These are phyloP conservation scores for Petunia axillaris DNA, from an alignment of 257 asterid species.

Conservation along the genomic window DNA sequence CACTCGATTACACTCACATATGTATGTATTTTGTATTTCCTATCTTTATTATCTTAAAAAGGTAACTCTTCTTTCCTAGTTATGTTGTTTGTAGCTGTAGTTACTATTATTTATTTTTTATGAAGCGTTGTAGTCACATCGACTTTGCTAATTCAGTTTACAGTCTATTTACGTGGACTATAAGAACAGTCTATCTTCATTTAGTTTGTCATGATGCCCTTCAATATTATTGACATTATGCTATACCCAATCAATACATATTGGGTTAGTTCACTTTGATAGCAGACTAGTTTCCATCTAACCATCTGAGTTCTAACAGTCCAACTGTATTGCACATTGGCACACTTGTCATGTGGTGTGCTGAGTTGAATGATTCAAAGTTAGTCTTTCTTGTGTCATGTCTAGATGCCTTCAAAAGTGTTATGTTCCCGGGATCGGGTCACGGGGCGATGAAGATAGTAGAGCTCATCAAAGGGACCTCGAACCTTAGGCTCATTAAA, in stretches of 20 bases:
- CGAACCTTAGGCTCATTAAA: no score
- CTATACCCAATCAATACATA: background rate
- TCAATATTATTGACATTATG: background rate
- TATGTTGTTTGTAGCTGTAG: background rate
- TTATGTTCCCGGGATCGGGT: no score
- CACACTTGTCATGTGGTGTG: background rate
- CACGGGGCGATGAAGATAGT: no score
- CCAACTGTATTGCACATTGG: background rate
- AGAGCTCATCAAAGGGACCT: no score
- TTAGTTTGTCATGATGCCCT: background rate
- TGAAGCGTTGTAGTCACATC: background rate
- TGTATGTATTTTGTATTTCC: background rate
- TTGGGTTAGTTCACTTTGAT: background rate
- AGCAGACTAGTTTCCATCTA: background rate
- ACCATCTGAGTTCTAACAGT: no score
- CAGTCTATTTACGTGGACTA: background rate
- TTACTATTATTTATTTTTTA: constrained; percentile 3
- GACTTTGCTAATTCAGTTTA: background rate
- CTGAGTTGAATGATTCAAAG: background rate
- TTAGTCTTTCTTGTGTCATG: background rate
- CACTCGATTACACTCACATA: background rate
- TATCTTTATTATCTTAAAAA: background rate
- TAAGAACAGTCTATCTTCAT: background rate
- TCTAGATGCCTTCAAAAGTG: background rate
- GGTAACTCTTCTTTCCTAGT: background rate